Percentiles rank a stretch among this genome's conserved stretches.
Conservation (phyloP, 163 green algal genomes). For the Scenedesmus sp. region DNA sequence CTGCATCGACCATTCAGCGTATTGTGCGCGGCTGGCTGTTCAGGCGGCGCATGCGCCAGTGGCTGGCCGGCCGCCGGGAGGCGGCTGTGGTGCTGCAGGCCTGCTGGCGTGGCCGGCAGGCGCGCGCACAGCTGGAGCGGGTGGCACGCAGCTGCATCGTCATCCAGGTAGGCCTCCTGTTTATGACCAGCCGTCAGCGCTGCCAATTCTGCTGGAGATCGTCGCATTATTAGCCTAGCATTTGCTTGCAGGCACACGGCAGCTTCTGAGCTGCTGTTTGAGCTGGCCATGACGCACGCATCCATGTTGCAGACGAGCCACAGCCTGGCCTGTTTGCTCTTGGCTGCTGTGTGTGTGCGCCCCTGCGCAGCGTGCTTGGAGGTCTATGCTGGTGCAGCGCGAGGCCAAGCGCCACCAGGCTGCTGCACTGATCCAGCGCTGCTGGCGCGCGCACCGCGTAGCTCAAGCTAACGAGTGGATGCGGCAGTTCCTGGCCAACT, state of each 20-base stretch:
- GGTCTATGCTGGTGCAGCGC: not conserved
- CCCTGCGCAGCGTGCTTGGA: conserved; percentile 28
- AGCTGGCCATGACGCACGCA: not conserved
- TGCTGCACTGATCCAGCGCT: conserved; percentile 59
- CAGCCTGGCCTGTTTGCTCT: not conserved
- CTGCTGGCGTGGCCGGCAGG: conserved; percentile 55
- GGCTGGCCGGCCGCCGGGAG: not conserved
- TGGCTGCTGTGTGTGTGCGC: not conserved
- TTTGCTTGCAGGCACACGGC: no score
- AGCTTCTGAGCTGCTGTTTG: not conserved
- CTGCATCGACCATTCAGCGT: conserved; percentile 67
- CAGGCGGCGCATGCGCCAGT: conserved; percentile 13
- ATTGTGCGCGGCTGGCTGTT: conserved; percentile 59
- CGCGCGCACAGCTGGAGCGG: conserved; percentile 32
- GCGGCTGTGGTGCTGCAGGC: conserved; percentile 58
- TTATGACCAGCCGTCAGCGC: not conserved
- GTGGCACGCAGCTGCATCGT: not conserved
- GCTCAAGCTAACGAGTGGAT: conserved; percentile 23
- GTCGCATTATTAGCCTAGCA: not conserved
- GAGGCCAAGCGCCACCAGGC: conserved; percentile 1
- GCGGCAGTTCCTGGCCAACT: conserved; percentile 2
- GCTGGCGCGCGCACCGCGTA: conserved; percentile 52
- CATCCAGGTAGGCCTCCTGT: conserved; percentile 34
- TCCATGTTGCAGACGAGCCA: no score
- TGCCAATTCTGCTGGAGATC: not conserved